These are phyloP conservation scores for Pisolithus thermaeus DNA, from an alignment of 1,284 basidiomycete genomes.

Conservation along the genomic window DNA sequence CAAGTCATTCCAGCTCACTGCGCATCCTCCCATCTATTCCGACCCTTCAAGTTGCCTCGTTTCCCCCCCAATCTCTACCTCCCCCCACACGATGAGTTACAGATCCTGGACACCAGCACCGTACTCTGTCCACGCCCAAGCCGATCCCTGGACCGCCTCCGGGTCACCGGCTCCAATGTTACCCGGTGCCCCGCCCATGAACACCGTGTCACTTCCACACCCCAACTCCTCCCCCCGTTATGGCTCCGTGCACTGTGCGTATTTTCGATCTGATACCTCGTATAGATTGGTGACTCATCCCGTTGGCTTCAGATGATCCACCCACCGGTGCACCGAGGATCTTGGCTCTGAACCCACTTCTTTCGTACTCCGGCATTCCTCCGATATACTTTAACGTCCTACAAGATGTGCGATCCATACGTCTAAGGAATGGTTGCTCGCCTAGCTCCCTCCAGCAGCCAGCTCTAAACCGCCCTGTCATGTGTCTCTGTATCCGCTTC, in stretches of 20 bases:
- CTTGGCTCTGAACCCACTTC: slow-evolving; percentile 23
- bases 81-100: slow-evolving; percentile 15
- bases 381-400: slow-evolving; percentile 23
- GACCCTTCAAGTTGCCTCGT: not conserved
- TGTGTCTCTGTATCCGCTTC: slow-evolving; percentile 15
- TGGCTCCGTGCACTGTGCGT: slow-evolving; percentile 16
- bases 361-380: slow-evolving; percentile 15
- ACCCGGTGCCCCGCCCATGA: slow-evolving; percentile 21
- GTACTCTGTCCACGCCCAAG: slow-evolving; percentile 1
- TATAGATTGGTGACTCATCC: slow-evolving; percentile 3
- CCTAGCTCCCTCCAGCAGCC: slow-evolving; percentile 14
- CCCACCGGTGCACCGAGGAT: slow-evolving; percentile 10
- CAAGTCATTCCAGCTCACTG: slow-evolving; percentile 17
- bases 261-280: not conserved
- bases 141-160: slow-evolving; percentile 7
- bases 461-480: slow-evolving; percentile 20
- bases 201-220: slow-evolving; percentile 26
- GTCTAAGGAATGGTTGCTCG: slow-evolving; percentile 14
- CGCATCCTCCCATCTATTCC: not conserved
- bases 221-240: slow-evolving; percentile 21
- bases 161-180: slow-evolving; percentile 16
- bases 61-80: not conserved
- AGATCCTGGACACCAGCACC: slow-evolving; percentile 18
- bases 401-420: slow-evolving; percentile 20
- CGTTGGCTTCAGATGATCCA: slow-evolving; percentile 7